Conservation (phyloP, 2,329 filamentous ascomycete species). For the Ceratocystis harringtonii region DNA sequence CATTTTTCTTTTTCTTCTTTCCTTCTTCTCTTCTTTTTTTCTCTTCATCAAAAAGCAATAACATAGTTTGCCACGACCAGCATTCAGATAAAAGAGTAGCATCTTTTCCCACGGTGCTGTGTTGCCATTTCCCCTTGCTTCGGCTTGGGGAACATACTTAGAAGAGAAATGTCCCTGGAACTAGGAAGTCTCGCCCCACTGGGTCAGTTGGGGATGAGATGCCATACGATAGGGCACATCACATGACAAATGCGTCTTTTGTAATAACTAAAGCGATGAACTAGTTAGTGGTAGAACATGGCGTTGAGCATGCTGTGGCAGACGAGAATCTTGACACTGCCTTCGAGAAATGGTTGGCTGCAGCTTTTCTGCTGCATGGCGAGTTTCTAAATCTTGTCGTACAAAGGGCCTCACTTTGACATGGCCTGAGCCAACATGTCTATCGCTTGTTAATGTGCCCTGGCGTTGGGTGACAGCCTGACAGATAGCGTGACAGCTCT, state of each 20-base stretch:
- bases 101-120: conserved; percentile 16
- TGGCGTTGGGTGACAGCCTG: background rate
- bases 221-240: conserved; percentile 18
- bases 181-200: conserved; percentile 18
- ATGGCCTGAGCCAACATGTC: background rate
- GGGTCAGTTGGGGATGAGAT: conserved; percentile 17
- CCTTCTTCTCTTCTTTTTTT: conserved; percentile 15
- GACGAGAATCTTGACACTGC: background rate
- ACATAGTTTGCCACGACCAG: conserved; percentile 18
- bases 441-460: background rate
- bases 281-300: background rate
- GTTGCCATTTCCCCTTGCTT: conserved; percentile 17
- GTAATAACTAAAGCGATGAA: background rate
- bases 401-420: background rate
- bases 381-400: background rate
- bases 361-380: background rate
- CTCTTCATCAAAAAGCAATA: conserved; percentile 18
- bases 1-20: conserved; percentile 13
- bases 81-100: conserved; percentile 11
- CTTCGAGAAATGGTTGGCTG: too few species aligned
- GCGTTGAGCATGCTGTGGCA: background rate
- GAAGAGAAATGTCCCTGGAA: conserved; percentile 18
- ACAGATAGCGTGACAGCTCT: background rate
- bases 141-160: conserved; percentile 16
- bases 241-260: background rate